phyloP scores from a whole-genome alignment of 2,329 filamentous ascomycete genomes.

The Hawksworthiomyces lignivorus region DNA sequence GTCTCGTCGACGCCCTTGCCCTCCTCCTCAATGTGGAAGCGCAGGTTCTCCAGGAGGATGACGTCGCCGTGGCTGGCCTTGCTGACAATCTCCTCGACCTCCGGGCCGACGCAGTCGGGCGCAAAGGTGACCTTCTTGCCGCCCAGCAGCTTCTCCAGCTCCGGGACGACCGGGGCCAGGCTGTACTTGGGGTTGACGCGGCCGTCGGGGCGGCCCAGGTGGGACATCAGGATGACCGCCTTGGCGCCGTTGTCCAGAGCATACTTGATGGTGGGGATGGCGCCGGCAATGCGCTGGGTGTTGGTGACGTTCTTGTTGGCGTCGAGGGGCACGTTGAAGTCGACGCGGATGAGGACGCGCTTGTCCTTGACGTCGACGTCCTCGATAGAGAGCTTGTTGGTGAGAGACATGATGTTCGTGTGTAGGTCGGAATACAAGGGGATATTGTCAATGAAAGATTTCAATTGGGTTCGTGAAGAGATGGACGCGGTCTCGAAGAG shows the following conservation, averaged over 20 bases:
- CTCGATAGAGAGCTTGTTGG: constrained; percentile 94
- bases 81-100: constrained; percentile 85
- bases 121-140: constrained; percentile 79
- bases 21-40: constrained; percentile 98
- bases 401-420: constrained; percentile 74
- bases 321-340: constrained; percentile 99
- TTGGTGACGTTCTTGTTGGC: constrained; percentile 91
- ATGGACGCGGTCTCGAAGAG: too few relatives aligned
- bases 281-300: constrained; percentile 95
- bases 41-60: constrained; percentile 91
- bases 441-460: too few relatives aligned
- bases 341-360: constrained; percentile 94
- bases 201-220: constrained; percentile 92
- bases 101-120: constrained; percentile 79
- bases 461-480: too few relatives aligned
- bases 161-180: constrained; percentile 80
- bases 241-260: constrained; percentile 85
- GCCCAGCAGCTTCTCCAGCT: constrained; percentile 81
- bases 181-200: constrained; percentile 88
- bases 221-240: constrained; percentile 94
- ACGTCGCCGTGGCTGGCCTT: constrained; percentile 74
- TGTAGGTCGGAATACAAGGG: too few relatives aligned
- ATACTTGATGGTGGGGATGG: constrained; percentile 91
- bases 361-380: constrained; percentile 98
- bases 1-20: constrained; percentile 88